Percentiles rank a stretch among this genome's conserved stretches.
Evolutionary conservation across 108 stramenopile genomes (phyloP).

Genomic region (Nitzschia palea): DNA sequence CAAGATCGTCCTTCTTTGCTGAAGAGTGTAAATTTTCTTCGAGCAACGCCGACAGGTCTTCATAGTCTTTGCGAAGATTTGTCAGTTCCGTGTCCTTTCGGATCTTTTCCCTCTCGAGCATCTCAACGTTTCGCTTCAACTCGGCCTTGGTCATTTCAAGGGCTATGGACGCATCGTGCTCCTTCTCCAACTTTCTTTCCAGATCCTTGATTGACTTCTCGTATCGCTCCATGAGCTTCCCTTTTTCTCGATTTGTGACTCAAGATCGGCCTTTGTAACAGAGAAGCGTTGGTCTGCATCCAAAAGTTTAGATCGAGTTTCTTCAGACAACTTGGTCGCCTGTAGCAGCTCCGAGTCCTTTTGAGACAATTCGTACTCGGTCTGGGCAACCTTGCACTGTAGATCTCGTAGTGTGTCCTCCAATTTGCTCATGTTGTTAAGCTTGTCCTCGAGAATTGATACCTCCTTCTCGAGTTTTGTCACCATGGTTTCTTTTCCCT

Average conservation of each 20-base stretch:
- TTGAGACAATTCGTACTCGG: conserved; percentile 14
- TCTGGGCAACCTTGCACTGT: conserved; percentile 4
- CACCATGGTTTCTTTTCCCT: conserved; percentile 27
- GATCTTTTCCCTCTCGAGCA: conserved; percentile 14
- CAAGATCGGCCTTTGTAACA: conserved; percentile 2
- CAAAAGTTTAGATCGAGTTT: conserved; percentile 13
- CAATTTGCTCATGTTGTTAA: conserved; percentile 7
- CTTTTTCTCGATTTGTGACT: conserved; percentile 9
- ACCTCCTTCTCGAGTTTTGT: conserved; percentile 10
- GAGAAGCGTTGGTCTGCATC: conserved; percentile 13
- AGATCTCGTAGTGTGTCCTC: conserved; percentile 16
- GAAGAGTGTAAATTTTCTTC: conserved; percentile 34
- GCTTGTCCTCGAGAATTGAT: conserved; percentile 7
- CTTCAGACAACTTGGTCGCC: conserved; percentile 5
- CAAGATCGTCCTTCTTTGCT: conserved; percentile 19
- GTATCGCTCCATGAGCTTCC: conserved; percentile 6
- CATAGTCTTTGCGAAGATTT: conserved; percentile 28
- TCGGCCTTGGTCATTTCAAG: not conserved
- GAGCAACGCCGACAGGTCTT: conserved; percentile 22
- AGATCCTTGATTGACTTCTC: conserved; percentile 23
- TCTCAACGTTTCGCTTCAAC: conserved; percentile 6
- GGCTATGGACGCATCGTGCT: not conserved
- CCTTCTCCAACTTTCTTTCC: conserved; percentile 10
- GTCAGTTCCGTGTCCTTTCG: conserved; percentile 30
- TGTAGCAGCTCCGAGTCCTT: not conserved